phyloP scores from a whole-genome alignment of 192 early-diverging fungal species.

The Spinellus fusiger region DNA sequence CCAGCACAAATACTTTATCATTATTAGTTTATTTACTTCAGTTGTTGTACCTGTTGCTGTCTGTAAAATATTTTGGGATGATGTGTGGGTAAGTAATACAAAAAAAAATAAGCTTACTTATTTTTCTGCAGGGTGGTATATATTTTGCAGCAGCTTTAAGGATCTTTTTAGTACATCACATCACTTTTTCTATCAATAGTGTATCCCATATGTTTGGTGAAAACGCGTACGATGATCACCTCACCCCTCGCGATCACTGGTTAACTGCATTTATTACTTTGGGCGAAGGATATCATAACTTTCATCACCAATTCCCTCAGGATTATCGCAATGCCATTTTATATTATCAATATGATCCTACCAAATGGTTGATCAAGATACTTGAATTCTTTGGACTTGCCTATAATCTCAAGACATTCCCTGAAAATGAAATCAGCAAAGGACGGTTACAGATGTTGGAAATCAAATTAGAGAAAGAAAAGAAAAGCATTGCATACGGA shows the following conservation, averaged over 20 bases:
- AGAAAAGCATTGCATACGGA: conserved; percentile 66
- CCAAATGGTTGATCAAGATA: conserved; percentile 74
- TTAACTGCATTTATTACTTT: conserved; percentile 73
- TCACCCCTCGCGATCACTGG: conserved; percentile 78
- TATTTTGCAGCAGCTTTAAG: conserved; percentile 69
- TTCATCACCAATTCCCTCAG: conserved; percentile 83
- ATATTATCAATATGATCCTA: conserved; percentile 77
- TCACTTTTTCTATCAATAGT: conserved; percentile 85
- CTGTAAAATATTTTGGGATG: conserved; percentile 80
- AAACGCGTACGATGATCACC: conserved; percentile 72
- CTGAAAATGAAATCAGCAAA: conserved; percentile 75
- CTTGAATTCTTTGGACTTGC: conserved; percentile 57
- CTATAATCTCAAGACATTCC: conserved; percentile 70
- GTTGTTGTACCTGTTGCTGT: conserved; percentile 72
- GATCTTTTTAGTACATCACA: conserved; percentile 78
- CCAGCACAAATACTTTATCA: conserved; percentile 76
- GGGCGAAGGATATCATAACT: conserved; percentile 85
- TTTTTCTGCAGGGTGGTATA: conserved; percentile 53
- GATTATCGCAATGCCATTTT: conserved; percentile 82
- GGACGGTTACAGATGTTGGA: conserved; percentile 75
- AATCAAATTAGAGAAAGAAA: conserved; percentile 60
- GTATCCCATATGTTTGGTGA: conserved; percentile 76
- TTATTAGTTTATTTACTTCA: conserved; percentile 67
- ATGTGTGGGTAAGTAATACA: conserved; percentile 46
- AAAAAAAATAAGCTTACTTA: not conserved